These are phyloP conservation scores for Aaosphaeria pasadenensis DNA, from an alignment of 2,329 filamentous ascomycete genomes.

Conservation along the genomic window DNA sequence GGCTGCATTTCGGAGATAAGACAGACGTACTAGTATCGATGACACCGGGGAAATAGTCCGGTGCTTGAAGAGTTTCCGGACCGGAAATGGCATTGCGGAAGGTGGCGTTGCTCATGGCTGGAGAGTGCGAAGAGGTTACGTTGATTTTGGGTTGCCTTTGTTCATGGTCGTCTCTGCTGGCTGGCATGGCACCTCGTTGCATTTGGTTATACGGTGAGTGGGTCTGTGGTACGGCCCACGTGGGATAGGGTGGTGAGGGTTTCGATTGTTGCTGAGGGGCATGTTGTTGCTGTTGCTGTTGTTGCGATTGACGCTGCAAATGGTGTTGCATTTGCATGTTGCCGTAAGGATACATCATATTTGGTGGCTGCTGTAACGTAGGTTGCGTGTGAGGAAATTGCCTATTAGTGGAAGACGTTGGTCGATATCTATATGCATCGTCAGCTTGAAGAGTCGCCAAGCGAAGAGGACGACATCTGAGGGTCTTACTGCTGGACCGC, in stretches of 20 bases:
- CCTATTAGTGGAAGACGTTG: constrained; percentile 32
- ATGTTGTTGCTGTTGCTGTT: constrained; percentile 12
- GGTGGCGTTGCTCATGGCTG: constrained; percentile 16
- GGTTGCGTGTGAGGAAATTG: constrained; percentile 26
- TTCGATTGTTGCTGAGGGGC: constrained; percentile 23
- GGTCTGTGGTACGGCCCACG: constrained; percentile 33
- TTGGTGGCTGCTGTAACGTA: constrained; percentile 22
- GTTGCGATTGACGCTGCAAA: background rate
- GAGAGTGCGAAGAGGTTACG: constrained; percentile 18
- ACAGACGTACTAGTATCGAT: constrained; percentile 37
- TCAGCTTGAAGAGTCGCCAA: constrained; percentile 13
- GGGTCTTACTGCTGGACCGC: constrained; percentile 37
- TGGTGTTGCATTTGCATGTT: constrained; percentile 7
- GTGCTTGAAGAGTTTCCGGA: constrained; percentile 16
- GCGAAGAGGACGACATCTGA: constrained; percentile 3
- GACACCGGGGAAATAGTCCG: constrained; percentile 33
- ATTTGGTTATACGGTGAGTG: constrained; percentile 30
- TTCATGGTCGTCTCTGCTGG: constrained; percentile 22
- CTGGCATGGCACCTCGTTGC: constrained; percentile 16
- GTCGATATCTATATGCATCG: constrained; percentile 31
- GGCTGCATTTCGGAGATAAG: background rate
- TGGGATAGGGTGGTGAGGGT: constrained; percentile 31
- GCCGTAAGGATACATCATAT: constrained; percentile 38
- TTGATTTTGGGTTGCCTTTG: constrained; percentile 23
- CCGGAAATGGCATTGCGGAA: constrained; percentile 20